Evolutionary conservation across 805 yeast genomes (phyloP).

Genomic region (Saturnispora serradocipensis): DNA sequence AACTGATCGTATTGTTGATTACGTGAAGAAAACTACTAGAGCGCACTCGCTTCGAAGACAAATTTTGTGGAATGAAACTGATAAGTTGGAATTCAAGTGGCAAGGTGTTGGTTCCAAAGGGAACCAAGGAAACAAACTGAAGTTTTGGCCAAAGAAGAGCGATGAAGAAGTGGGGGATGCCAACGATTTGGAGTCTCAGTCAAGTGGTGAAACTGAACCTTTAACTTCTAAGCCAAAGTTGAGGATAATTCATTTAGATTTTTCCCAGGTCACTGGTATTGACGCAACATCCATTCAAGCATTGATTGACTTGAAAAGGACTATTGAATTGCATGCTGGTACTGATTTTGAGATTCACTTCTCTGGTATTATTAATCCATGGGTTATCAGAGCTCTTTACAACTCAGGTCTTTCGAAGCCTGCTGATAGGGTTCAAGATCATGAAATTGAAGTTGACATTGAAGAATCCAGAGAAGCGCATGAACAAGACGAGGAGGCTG

Average conservation of each 20-base stretch:
- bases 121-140: slow-evolving; percentile 15
- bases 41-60: slow-evolving; percentile 40
- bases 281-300: slow-evolving; percentile 79
- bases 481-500: slow-evolving; percentile 2
- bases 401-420: slow-evolving; percentile 57
- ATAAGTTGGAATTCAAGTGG: slow-evolving; percentile 35
- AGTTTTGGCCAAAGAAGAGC: slow-evolving; percentile 12
- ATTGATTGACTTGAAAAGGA: slow-evolving; percentile 64
- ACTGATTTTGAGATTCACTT: slow-evolving; percentile 85
- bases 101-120: slow-evolving; percentile 1
- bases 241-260: slow-evolving; percentile 69
- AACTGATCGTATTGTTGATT: slow-evolving; percentile 58
- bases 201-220: slow-evolving; percentile 18
- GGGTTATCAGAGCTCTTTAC: slow-evolving; percentile 73
- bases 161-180: neutral
- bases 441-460: slow-evolving; percentile 11
- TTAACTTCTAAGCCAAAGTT: slow-evolving; percentile 39
- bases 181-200: neutral
- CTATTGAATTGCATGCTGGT: slow-evolving; percentile 66
- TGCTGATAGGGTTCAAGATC: slow-evolving; percentile 8
- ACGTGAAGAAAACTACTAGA: slow-evolving; percentile 51
- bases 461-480: slow-evolving; percentile 4
- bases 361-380: slow-evolving; percentile 73
- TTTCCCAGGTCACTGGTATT: slow-evolving; percentile 62
- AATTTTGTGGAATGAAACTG: slow-evolving; percentile 90